A percentile compares a stretch with the other conserved stretches of the same genome.
These are phyloP conservation scores for Chalciporus piperatus DNA, from an alignment of 768 basidiomycete species.

Conservation along the genomic window DNA sequence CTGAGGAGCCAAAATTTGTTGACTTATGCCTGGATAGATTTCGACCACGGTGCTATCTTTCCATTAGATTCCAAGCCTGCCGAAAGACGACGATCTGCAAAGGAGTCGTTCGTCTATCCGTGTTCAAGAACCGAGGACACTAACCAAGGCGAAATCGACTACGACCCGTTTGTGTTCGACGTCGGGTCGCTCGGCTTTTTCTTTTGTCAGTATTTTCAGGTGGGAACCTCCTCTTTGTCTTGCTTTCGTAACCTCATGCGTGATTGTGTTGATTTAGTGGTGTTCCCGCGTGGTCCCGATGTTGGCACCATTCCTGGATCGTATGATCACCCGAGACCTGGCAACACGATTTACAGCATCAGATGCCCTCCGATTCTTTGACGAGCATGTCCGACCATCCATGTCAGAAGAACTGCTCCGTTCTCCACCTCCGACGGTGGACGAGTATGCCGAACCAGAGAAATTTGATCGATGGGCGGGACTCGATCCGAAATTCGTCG, in stretches of 20 bases:
- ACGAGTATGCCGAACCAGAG: no score
- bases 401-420: no score
- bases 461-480: slow-evolving; percentile 1
- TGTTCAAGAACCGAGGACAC: slow-evolving; percentile 9
- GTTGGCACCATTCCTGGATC: slow-evolving; percentile 25
- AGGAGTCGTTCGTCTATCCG: not conserved
- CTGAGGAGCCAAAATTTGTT: not conserved
- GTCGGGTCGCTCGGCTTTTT: slow-evolving; percentile 26
- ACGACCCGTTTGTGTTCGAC: slow-evolving; percentile 27
- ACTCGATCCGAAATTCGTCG: not conserved
- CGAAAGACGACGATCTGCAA: slow-evolving; percentile 1
- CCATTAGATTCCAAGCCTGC: not conserved
- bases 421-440: no score
- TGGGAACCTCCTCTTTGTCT: no score
- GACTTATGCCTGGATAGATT: not conserved
- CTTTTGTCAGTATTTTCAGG: slow-evolving; percentile 4
- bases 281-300: slow-evolving; percentile 17
- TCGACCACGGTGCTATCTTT: not conserved
- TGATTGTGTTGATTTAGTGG: not conserved
- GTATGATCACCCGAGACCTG: no score
- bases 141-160: slow-evolving; percentile 23
- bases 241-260: no score
- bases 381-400: no score
- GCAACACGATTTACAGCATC: no score
- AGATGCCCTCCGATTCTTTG: no score